These are phyloP conservation scores for Zalerion maritima DNA, from an alignment of 495 filamentous ascomycete genomes.

Conservation along the genomic window DNA sequence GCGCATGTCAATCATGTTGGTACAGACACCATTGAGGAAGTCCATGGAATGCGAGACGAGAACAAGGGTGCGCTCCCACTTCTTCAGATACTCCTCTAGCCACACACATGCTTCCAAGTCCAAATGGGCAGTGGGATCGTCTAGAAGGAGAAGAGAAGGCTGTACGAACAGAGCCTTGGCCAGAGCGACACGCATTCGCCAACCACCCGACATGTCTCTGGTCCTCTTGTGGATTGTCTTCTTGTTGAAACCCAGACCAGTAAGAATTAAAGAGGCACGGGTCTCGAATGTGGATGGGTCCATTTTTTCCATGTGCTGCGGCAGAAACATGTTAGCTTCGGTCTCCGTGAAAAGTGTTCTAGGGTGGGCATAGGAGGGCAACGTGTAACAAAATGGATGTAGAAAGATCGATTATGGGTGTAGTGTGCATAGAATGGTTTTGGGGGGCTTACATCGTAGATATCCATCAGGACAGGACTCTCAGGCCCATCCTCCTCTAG, in stretches of 20 bases:
- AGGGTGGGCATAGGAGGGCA: neutral
- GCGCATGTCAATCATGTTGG: constrained; percentile 97
- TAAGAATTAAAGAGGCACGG: constrained; percentile 89
- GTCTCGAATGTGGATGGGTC: constrained; percentile 99
- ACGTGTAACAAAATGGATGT: neutral
- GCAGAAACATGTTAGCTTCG: constrained; percentile 9
- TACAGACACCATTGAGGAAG: constrained; percentile 98
- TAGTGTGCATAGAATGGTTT: neutral
- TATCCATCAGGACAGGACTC: constrained; percentile 75
- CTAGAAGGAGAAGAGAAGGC: constrained; percentile 85
- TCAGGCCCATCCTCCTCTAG: constrained; percentile 87
- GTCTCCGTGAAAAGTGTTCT: neutral
- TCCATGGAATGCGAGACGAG: constrained; percentile 96
- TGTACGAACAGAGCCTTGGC: constrained; percentile 98
- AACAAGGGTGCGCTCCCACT: constrained; percentile 96
- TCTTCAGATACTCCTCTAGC: constrained; percentile 99
- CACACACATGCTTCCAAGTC: constrained; percentile 99
- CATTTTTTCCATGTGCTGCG: constrained; percentile 94
- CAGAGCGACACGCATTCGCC: constrained; percentile 98
- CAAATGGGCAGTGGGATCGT: constrained; percentile 98
- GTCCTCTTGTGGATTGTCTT: constrained; percentile 94
- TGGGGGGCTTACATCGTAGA: constrained; percentile 73
- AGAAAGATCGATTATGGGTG: neutral
- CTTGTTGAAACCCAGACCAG: constrained; percentile 99
- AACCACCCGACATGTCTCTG: constrained; percentile 99